These are phyloP conservation scores for Juglanconis oblonga DNA, from an alignment of 2,329 filamentous ascomycete species.

Conservation along the genomic window DNA sequence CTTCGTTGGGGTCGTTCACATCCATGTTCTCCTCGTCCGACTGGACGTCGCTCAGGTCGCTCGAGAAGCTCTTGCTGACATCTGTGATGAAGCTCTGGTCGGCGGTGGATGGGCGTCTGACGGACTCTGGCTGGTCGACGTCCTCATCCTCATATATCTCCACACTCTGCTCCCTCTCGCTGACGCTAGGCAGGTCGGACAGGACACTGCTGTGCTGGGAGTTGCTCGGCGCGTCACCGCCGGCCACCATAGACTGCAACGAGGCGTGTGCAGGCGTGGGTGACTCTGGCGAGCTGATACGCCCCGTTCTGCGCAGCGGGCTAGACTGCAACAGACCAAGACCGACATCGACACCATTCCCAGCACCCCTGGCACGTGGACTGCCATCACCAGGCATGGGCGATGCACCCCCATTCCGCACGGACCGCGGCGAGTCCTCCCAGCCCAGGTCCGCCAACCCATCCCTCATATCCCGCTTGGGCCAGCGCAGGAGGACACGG, in stretches of 20 bases:
- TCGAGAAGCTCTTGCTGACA: slow-evolving; percentile 51
- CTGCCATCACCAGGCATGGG: slow-evolving; percentile 19
- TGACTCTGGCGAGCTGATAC: slow-evolving; percentile 74
- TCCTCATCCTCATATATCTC: slow-evolving; percentile 74
- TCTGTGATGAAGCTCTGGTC: slow-evolving; percentile 48
- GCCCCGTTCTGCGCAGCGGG: slow-evolving; percentile 52
- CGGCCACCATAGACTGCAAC: background rate
- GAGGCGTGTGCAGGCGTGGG: slow-evolving; percentile 46
- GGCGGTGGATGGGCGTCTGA: background rate
- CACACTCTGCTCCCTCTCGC: slow-evolving; percentile 32
- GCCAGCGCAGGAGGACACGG: slow-evolving; percentile 87
- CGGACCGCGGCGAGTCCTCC: slow-evolving; percentile 58
- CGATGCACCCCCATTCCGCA: slow-evolving; percentile 25
- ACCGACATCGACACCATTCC: slow-evolving; percentile 22
- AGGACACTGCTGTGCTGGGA: slow-evolving; percentile 27
- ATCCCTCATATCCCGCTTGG: slow-evolving; percentile 52
- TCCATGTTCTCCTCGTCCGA: slow-evolving; percentile 41
- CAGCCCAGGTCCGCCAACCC: slow-evolving; percentile 66
- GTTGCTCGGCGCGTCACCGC: slow-evolving; percentile 34
- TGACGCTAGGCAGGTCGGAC: slow-evolving; percentile 33
- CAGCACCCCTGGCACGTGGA: slow-evolving; percentile 31
- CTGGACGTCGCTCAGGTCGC: slow-evolving; percentile 50
- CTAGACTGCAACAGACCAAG: slow-evolving; percentile 55
- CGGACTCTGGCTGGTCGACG: slow-evolving; percentile 46
- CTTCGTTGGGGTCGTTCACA: slow-evolving; percentile 78